Conservation (phyloP, 331 rosid species). For the Cucumis variabilis region DNA sequence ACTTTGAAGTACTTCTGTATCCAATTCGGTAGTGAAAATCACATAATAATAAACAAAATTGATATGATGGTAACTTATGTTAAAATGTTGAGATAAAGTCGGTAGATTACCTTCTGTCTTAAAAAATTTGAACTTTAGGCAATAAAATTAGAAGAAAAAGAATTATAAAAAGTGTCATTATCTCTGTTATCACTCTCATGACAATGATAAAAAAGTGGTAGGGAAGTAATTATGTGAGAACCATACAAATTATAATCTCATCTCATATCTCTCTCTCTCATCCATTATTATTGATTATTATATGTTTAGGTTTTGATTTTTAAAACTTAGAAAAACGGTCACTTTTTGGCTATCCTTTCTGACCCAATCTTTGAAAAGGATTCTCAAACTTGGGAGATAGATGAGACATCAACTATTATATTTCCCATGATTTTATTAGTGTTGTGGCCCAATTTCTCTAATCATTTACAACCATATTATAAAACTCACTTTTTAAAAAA, state of each 20-base stretch:
- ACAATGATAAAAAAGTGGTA: constrained; percentile 25
- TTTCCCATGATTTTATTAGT: background rate
- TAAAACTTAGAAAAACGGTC: constrained; percentile 13
- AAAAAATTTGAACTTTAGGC: no score
- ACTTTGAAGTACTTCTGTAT: no score
- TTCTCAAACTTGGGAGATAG: background rate
- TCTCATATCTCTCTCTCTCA: constrained; percentile 23
- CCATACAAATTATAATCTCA: constrained; percentile 24
- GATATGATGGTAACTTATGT: background rate
- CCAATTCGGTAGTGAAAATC: background rate
- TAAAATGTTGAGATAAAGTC: background rate
- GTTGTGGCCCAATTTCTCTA: background rate
- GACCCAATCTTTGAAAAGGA: constrained; percentile 15
- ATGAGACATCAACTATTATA: background rate
- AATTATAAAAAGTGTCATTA: background rate
- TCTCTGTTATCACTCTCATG: background rate
- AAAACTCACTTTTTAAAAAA: no score
- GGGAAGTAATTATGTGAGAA: constrained; percentile 10
- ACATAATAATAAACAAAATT: background rate
- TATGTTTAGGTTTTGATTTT: constrained; percentile 12
- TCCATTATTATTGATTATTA: constrained; percentile 11
- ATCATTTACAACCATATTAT: background rate
- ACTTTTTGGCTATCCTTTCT: background rate
- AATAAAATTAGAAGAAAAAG: background rate
- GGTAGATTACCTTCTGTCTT: background rate